Percentiles rank a stretch among this genome's conserved stretches.
phyloP scores from a whole-genome alignment of 208 protist species.

The Trypanosomatidae sp. region DNA sequence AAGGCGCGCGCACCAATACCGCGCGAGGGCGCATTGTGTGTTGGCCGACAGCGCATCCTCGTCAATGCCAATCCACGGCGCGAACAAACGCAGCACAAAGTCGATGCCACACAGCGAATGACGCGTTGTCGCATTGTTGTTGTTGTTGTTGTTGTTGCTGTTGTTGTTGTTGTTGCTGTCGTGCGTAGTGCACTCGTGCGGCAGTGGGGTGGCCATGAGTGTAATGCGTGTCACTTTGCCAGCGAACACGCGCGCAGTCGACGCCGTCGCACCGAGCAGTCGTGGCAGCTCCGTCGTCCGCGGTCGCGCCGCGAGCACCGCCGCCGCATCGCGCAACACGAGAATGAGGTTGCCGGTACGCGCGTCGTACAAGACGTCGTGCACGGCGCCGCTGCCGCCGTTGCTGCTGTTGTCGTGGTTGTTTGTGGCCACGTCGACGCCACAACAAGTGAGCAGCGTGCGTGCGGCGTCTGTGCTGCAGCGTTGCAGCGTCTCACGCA shows the following conservation, averaged over 20 bases:
- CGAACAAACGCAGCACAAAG: conserved; percentile 54
- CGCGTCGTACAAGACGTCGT: conserved; percentile 32
- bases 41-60: conserved; percentile 60
- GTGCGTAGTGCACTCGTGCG: not conserved
- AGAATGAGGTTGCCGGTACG: conserved; percentile 24
- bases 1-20: conserved; percentile 19
- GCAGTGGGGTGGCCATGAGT: not conserved
- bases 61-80: conserved; percentile 36
- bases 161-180: not conserved
- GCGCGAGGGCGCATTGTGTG: conserved; percentile 16
- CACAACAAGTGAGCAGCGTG: too few species aligned
- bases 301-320: not conserved
- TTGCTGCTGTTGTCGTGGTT: too few species aligned
- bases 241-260: not conserved
- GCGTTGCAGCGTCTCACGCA: too few species aligned
- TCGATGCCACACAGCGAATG: conserved; percentile 6
- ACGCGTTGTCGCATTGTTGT: conserved; percentile 1
- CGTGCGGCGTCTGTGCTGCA: too few species aligned
- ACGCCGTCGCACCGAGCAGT: too few species aligned
- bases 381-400: too few species aligned
- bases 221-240: conserved; percentile 1
- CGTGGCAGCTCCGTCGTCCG: not conserved
- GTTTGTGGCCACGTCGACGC: too few species aligned
- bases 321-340: conserved; percentile 9
- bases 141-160: not conserved